Percentiles rank a stretch among this genome's conserved stretches.
phyloP scores from a whole-genome alignment of 1,284 basidiomycete species.

The Melampsora larici-populina region DNA sequence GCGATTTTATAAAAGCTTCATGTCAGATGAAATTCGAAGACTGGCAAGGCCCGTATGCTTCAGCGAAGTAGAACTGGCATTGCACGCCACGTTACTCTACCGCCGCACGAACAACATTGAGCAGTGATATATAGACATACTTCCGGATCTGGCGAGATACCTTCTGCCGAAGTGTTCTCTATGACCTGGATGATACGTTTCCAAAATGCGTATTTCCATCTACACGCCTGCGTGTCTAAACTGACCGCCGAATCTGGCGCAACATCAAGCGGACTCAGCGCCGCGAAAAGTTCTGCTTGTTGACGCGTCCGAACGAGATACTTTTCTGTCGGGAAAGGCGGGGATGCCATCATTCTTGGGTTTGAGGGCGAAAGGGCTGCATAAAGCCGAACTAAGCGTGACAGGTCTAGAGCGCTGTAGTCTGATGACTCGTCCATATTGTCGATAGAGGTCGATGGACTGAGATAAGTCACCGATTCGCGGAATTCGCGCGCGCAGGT shows the following conservation, averaged over 20 bases:
- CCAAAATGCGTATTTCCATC: conserved; percentile 36
- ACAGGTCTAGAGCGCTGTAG: conserved; percentile 2
- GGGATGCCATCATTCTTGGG: conserved; percentile 9
- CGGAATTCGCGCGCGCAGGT: too few species aligned
- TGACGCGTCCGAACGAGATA: background rate
- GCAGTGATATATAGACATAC: background rate
- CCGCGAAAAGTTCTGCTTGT: conserved; percentile 11
- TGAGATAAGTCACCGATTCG: too few species aligned
- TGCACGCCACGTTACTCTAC: too few species aligned
- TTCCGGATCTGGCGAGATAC: background rate
- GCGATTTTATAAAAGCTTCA: background rate
- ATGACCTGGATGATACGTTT: conserved; percentile 21
- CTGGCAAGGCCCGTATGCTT: background rate
- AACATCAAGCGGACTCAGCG: background rate
- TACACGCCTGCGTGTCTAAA: background rate
- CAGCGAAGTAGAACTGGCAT: too few species aligned
- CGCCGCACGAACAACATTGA: background rate
- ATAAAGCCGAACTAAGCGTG: conserved; percentile 12
- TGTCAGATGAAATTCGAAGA: background rate
- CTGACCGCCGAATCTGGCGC: background rate
- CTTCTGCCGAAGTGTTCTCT: background rate
- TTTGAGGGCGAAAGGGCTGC: conserved; percentile 13
- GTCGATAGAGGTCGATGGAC: too few species aligned
- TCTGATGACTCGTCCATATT: background rate
- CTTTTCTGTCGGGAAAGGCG: conserved; percentile 11